Conservation (phyloP, 306 rosid genomes). For the Cicer pinnatifidum region DNA sequence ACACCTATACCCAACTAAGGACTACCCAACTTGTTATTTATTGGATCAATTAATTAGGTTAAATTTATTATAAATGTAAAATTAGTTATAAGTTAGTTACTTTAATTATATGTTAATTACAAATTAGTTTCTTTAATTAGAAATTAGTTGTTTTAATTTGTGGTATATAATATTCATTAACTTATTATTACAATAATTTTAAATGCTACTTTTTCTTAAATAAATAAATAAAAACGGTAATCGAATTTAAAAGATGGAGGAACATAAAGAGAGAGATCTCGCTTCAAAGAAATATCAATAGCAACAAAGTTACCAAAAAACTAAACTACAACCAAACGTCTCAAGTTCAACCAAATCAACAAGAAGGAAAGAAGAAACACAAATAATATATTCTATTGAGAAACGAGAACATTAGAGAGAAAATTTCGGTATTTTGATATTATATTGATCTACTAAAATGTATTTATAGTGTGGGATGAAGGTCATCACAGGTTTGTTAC, state of each 20-base stretch:
- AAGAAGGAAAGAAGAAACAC: constrained; percentile 31
- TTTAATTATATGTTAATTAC: too few relatives aligned
- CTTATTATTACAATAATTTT: neutral
- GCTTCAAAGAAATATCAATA: constrained; percentile 27
- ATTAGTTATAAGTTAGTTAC: too few relatives aligned
- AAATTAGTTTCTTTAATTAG: too few relatives aligned
- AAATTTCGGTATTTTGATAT: neutral
- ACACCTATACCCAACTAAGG: too few relatives aligned
- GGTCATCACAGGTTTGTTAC: too few relatives aligned
- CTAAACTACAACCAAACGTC: neutral
- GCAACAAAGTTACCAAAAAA: neutral
- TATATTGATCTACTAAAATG: constrained; percentile 3
- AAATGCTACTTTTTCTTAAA: constrained; percentile 31
- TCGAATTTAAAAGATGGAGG: constrained; percentile 10
- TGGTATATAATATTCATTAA: too few relatives aligned
- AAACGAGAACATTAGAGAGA: neutral
- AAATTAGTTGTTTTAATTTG: too few relatives aligned
- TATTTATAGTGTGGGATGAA: neutral
- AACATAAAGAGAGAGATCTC: constrained; percentile 2
- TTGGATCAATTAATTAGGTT: too few relatives aligned
- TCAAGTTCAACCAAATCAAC: constrained; percentile 19
- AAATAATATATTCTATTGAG: constrained; percentile 10
- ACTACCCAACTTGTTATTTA: too few relatives aligned
- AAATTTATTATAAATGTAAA: too few relatives aligned
- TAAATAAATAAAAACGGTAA: constrained; percentile 29